Conservation (phyloP, 73 alveolate genomes). For the Blepharisma stoltei region DNA sequence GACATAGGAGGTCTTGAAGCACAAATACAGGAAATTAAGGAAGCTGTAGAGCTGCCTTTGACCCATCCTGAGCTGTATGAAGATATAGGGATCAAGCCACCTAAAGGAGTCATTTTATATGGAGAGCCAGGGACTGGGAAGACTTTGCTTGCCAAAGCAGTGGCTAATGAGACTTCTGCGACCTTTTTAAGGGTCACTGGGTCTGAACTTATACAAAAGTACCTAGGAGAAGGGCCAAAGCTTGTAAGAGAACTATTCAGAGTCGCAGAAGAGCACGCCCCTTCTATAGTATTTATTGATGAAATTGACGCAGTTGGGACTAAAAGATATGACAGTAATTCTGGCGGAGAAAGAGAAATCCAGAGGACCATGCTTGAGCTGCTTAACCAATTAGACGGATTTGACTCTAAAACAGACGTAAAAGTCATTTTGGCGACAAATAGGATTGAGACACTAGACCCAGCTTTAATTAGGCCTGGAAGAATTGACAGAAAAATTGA, state of each 20-base stretch:
- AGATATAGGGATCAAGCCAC: slow-evolving; percentile 62
- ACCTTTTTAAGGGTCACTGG: slow-evolving; percentile 75
- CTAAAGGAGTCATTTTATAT: slow-evolving; percentile 63
- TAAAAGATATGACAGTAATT: slow-evolving; percentile 85
- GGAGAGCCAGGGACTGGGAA: slow-evolving; percentile 92
- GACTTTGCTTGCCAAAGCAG: slow-evolving; percentile 89
- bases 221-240: slow-evolving; percentile 86
- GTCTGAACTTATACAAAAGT: slow-evolving; percentile 82
- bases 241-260: slow-evolving; percentile 75
- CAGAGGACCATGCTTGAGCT: slow-evolving; percentile 98
- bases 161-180: slow-evolving; percentile 86
- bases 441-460: slow-evolving; percentile 99
- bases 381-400: slow-evolving; percentile 98
- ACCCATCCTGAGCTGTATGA: slow-evolving; percentile 59
- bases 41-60: slow-evolving; percentile 78
- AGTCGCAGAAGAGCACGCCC: slow-evolving; percentile 76
- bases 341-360: slow-evolving; percentile 98
- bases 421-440: slow-evolving; percentile 99
- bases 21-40: slow-evolving; percentile 68
- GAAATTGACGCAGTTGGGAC: slow-evolving; percentile 84
- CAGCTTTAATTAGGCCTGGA: slow-evolving; percentile 99
- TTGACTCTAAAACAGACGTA: slow-evolving; percentile 96
- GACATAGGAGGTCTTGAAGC: slow-evolving; percentile 83
- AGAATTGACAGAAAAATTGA: slow-evolving; percentile 98
- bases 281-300: slow-evolving; percentile 86